Evolutionary conservation across 1,284 basidiomycete genomes (phyloP).

Genomic region (Lignosus rhinocerotis): DNA sequence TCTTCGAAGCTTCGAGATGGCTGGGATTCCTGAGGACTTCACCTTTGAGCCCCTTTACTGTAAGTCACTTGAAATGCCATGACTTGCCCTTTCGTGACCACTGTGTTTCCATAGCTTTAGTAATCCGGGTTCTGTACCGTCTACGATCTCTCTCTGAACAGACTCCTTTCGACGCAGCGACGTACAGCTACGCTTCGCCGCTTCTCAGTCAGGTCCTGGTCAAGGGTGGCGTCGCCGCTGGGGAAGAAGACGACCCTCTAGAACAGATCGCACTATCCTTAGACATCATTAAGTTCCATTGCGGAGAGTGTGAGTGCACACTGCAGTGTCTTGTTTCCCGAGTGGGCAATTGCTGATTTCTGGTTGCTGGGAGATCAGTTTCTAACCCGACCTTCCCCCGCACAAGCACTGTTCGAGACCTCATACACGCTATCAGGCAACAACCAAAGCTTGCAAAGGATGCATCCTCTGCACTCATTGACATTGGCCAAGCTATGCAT

Average conservation of each 20-base stretch:
- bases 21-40: constrained; percentile 72
- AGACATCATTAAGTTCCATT: constrained; percentile 87
- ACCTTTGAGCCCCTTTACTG: constrained; percentile 70
- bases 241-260: constrained; percentile 74
- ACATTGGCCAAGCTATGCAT: constrained; percentile 83
- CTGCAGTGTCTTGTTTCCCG: constrained; percentile 17
- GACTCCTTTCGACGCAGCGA: constrained; percentile 80
- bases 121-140: constrained; percentile 87
- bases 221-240: constrained; percentile 63
- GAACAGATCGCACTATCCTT: constrained; percentile 89
- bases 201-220: constrained; percentile 74
- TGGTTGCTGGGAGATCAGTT: constrained; percentile 45
- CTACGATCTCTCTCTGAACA: constrained; percentile 84
- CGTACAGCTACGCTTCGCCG: constrained; percentile 83
- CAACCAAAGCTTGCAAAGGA: constrained; percentile 88
- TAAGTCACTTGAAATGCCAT: constrained; percentile 31
- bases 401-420: constrained; percentile 64
- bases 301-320: constrained; percentile 69
- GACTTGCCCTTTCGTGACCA: not conserved
- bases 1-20: constrained; percentile 68
- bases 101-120: constrained; percentile 51
- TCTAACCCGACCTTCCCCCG: constrained; percentile 73
- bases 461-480: constrained; percentile 81
- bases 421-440: constrained; percentile 75
- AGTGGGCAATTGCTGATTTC: constrained; percentile 3